phyloP scores from a whole-genome alignment of 2,329 filamentous ascomycete species.

The Microdochium bolleyi region DNA sequence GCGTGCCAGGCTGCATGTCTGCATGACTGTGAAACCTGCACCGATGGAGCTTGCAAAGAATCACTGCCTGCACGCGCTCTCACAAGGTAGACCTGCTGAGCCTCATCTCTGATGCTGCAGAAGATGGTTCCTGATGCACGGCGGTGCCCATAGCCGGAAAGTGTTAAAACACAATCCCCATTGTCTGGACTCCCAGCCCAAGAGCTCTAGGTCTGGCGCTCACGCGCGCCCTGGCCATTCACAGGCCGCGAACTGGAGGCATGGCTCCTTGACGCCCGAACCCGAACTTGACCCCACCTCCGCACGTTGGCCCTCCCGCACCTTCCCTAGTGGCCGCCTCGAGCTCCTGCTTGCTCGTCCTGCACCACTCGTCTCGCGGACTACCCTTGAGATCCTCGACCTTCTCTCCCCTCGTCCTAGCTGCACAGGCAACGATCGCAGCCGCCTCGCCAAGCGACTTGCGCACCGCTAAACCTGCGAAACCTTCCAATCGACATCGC shows the following conservation, averaged over 20 bases:
- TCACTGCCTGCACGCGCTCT: too few relatives aligned
- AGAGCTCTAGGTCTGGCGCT: background rate
- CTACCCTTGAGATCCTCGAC: conserved; percentile 2
- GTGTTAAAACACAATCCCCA: too few relatives aligned
- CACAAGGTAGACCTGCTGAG: too few relatives aligned
- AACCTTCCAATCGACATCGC: too few relatives aligned
- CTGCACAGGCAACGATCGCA: background rate
- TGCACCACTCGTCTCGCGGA: conserved; percentile 9
- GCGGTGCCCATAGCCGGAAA: too few relatives aligned
- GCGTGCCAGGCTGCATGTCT: too few relatives aligned
- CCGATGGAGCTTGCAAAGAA: too few relatives aligned
- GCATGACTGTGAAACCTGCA: too few relatives aligned
- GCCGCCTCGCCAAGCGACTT: too few relatives aligned
- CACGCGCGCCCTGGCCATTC: background rate
- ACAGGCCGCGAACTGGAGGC: background rate
- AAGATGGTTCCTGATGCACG: too few relatives aligned
- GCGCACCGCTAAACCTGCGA: too few relatives aligned
- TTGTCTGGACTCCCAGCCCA: background rate
- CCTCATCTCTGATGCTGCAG: too few relatives aligned
- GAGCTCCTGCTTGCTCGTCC: conserved; percentile 5
- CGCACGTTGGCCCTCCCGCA: conserved; percentile 7
- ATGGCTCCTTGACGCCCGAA: conserved; percentile 2
- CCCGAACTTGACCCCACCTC: conserved; percentile 12
- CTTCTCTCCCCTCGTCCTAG: background rate
- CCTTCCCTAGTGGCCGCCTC: background rate